These are phyloP conservation scores for Penicillium sumatraense DNA, from an alignment of 2,329 filamentous ascomycete genomes.

Conservation along the genomic window DNA sequence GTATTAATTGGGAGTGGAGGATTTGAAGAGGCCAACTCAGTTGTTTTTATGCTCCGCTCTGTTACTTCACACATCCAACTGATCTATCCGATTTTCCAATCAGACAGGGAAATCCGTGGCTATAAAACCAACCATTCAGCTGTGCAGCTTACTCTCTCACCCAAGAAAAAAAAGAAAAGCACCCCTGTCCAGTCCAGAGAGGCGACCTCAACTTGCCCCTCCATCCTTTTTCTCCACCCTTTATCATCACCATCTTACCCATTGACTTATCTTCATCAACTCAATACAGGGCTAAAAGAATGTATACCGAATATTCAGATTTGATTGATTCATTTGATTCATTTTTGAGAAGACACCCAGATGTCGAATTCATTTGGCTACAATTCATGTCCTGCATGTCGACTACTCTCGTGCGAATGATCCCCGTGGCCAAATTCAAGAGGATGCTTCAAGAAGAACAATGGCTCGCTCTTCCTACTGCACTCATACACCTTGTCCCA, in stretches of 20 bases:
- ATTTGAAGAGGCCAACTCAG: too few relatives aligned
- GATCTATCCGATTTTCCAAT: background rate
- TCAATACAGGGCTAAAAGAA: background rate
- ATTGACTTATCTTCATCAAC: background rate
- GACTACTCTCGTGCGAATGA: constrained; percentile 1
- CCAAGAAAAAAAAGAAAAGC: too few relatives aligned
- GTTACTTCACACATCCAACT: background rate
- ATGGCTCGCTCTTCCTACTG: constrained; percentile 34
- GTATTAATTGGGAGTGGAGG: background rate
- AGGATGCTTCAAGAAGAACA: constrained; percentile 39
- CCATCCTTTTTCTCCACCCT: background rate
- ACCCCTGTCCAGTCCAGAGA: background rate
- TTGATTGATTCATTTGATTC: background rate
- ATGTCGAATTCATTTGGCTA: constrained; percentile 4
- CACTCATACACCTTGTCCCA: constrained; percentile 7
- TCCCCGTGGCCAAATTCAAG: constrained; percentile 2
- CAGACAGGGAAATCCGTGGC: background rate
- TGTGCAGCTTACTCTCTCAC: too few relatives aligned
- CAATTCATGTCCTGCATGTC: constrained; percentile 5
- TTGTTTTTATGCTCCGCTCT: too few relatives aligned
- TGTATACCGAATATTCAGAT: background rate
- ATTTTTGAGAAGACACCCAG: background rate
- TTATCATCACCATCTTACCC: too few relatives aligned
- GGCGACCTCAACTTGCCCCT: background rate
- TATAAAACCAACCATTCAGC: background rate